Evolutionary conservation across 2,329 filamentous ascomycete species (phyloP), one percentile per base, ranked within the genome.

Genomic region (Aotearoamyces nothofagi): DNA sequence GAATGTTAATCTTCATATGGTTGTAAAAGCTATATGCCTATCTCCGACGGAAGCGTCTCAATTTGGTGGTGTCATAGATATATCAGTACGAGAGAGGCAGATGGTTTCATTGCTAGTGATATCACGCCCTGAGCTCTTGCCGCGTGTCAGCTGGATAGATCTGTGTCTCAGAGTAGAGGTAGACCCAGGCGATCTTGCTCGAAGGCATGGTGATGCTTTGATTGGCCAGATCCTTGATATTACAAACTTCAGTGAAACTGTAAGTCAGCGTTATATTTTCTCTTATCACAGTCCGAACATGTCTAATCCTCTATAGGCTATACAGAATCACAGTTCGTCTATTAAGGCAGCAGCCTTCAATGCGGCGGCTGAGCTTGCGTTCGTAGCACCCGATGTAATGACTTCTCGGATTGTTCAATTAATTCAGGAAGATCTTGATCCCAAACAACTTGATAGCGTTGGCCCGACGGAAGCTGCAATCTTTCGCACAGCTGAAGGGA

Each of bases 381-480:
- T 98, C 46, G 83, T 98, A 15, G 80, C 87, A 4, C 90, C 90
- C 0, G 79, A 90, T 24, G 61, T 61, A 10, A 79, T 92, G 54
- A 78, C 83, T 12, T 69, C 82, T 4, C 66, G 69, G 5, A 64
- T 98, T 14, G 69, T 94, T 15, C 57, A 72, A 15, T 69, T 90
- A 26, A 72, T 98, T 28, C 61, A 66, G 30, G 53, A 66, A 15
- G 84, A 96, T 50, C 62, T 98, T 12, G 63, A 84, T 37, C 63
- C 71, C 2, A 55, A 63, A 24, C 74, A 81, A 34, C 61, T 94
- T 3, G 61, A 70, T 9, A 65, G 69, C 13, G 66, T 94, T 37
- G 83, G 84, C 0, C 79, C 84, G 8, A 77, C 83, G 2, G 90
- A 98, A 52, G 83, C 84, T 15, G 86, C 84, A 10, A 96, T 98